These are phyloP conservation scores for Capsicum baccatum DNA, from an alignment of 257 asterid species.

Conservation along the genomic window DNA sequence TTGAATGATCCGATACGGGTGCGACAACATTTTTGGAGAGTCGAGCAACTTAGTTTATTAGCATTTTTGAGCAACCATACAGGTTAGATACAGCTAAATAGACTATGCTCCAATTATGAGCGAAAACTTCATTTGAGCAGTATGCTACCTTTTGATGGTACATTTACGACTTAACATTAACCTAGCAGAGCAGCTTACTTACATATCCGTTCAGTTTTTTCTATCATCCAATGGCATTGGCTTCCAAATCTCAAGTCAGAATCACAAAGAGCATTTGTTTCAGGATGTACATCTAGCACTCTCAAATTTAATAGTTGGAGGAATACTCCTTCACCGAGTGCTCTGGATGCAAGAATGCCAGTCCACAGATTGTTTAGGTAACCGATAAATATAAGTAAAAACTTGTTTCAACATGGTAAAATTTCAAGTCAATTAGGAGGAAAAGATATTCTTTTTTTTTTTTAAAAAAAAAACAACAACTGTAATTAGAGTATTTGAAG, in stretches of 20 bases:
- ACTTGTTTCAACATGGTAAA: not conserved
- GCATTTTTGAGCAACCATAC: constrained; percentile 24
- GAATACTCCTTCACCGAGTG: too few species aligned
- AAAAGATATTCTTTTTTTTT: too few species aligned
- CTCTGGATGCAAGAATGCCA: too few species aligned
- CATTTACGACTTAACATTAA: constrained; percentile 1
- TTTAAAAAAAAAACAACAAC: not conserved
- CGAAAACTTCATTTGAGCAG: not conserved
- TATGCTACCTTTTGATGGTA: not conserved
- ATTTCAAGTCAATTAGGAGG: not conserved
- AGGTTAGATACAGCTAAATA: constrained; percentile 24
- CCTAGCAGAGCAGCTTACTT: constrained; percentile 12
- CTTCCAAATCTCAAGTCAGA: not conserved
- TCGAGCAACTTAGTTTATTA: too few species aligned
- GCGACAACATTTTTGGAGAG: too few species aligned
- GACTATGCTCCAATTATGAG: not conserved
- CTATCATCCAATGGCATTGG: not conserved
- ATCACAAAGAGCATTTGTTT: not conserved
- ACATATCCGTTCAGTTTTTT: not conserved
- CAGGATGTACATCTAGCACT: constrained; percentile 4
- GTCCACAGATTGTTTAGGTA: not conserved
- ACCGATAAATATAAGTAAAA: not conserved
- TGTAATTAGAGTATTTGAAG: not conserved
- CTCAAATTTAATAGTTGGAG: not conserved
- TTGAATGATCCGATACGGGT: too few species aligned